These are phyloP conservation scores for Auricularia sp. DNA, from an alignment of 768 basidiomycete species.

Conservation along the genomic window DNA sequence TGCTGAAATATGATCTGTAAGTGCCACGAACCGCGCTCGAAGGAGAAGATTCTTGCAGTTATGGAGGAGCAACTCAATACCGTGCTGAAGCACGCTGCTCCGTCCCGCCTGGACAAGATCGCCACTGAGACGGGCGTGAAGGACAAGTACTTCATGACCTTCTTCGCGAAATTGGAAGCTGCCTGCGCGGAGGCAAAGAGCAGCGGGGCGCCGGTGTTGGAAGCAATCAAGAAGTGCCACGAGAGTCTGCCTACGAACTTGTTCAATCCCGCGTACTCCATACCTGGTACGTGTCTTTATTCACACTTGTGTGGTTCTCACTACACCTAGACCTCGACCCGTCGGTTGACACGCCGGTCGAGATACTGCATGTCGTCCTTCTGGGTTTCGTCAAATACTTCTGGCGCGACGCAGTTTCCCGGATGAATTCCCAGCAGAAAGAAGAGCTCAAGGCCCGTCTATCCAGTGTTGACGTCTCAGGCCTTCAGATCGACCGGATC, in stretches of 20 bases:
- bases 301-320: neutral
- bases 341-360: constrained; percentile 20
- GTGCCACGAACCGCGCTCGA: neutral
- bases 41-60: neutral
- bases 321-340: neutral
- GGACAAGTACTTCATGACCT: constrained; percentile 23
- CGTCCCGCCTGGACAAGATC: constrained; percentile 6
- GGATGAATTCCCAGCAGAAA: neutral
- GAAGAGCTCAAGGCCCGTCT: neutral
- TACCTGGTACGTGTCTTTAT: neutral
- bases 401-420: constrained; percentile 29
- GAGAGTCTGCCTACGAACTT: neutral
- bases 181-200: neutral
- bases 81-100: neutral
- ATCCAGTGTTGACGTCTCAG: constrained; percentile 11
- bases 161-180: constrained; percentile 15
- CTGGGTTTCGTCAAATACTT: constrained; percentile 41
- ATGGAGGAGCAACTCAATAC: neutral
- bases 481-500: constrained; percentile 24
- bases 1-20: too few relatives aligned
- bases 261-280: neutral
- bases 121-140: constrained; percentile 25
- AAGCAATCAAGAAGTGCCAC: neutral
- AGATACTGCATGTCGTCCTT: constrained; percentile 16
- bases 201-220: neutral